These are phyloP conservation scores for Barbarea vulgaris DNA, from an alignment of 345 rosid genomes.

Conservation along the genomic window DNA sequence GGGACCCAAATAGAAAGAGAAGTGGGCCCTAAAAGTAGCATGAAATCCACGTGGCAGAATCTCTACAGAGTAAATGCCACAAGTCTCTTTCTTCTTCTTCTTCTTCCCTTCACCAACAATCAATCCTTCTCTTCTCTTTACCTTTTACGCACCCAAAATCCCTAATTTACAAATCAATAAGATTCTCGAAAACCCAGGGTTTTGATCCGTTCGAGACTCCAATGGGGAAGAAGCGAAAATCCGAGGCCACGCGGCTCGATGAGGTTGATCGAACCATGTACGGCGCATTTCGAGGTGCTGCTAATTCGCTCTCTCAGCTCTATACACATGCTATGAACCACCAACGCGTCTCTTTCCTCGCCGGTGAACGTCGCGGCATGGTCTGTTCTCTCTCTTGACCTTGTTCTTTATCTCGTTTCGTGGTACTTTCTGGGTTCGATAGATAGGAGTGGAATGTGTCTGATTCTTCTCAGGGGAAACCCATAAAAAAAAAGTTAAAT, in stretches of 20 bases:
- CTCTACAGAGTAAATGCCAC: conserved; percentile 15
- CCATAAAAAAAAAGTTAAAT: neutral
- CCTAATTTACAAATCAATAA: conserved; percentile 13
- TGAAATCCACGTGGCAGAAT: conserved; percentile 41
- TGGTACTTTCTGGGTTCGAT: conserved; percentile 2
- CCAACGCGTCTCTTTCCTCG: conserved; percentile 74
- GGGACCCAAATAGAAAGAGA: neutral
- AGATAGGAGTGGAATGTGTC: neutral
- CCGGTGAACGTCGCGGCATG: conserved; percentile 79
- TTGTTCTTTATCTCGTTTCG: neutral
- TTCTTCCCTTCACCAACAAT: conserved; percentile 24
- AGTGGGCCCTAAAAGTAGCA: conserved; percentile 20
- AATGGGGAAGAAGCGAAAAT: conserved; percentile 93
- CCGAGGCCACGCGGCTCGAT: conserved; percentile 77
- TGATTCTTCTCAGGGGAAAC: neutral
- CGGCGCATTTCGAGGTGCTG: conserved; percentile 85
- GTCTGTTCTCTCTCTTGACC: conserved; percentile 30
- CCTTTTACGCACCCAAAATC: conserved; percentile 7
- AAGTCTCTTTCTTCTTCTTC: conserved; percentile 14
- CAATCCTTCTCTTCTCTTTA: neutral
- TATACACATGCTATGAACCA: conserved; percentile 80
- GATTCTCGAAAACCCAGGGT: conserved; percentile 1
- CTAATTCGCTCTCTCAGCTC: conserved; percentile 93
- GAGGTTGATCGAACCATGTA: conserved; percentile 95
- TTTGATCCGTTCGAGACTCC: conserved; percentile 2